Evolutionary conservation across 192 early-diverging fungal species (phyloP).

Genomic region (Coemansia umbellata): DNA sequence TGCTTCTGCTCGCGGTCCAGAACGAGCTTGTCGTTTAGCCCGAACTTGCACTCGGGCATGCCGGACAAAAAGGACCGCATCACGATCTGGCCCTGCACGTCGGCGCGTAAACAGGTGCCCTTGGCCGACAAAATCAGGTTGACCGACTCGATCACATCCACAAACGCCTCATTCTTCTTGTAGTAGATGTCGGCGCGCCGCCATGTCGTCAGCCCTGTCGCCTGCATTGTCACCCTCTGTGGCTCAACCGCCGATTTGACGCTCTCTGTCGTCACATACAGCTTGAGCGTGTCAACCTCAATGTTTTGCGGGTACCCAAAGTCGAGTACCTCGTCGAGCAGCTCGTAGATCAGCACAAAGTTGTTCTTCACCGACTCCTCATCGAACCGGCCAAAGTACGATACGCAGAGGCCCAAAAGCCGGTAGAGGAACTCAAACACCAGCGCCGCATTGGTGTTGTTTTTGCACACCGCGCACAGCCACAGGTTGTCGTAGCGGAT

Average conservation of each 20-base stretch:
- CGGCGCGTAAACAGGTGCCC: conserved; percentile 82
- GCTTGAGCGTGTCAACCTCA: conserved; percentile 76
- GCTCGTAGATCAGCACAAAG: conserved; percentile 84
- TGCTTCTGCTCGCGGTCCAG: conserved; percentile 67
- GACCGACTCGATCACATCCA: conserved; percentile 98
- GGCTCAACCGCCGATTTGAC: conserved; percentile 69
- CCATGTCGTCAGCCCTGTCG: conserved; percentile 93
- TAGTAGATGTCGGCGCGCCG: conserved; percentile 90
- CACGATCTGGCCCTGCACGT: conserved; percentile 85
- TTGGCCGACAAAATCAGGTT: conserved; percentile 88
- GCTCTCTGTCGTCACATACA: conserved; percentile 84
- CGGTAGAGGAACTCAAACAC: conserved; percentile 80
- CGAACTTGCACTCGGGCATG: conserved; percentile 97
- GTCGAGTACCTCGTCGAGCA: conserved; percentile 82
- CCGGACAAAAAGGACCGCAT: conserved; percentile 96
- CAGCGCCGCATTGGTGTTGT: conserved; percentile 76
- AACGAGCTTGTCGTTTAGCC: conserved; percentile 92
- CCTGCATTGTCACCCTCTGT: conserved; percentile 89
- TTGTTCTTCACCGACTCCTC: conserved; percentile 82
- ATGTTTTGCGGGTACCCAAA: conserved; percentile 87
- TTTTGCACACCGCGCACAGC: conserved; percentile 75
- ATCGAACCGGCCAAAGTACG: conserved; percentile 80
- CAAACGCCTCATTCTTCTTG: conserved; percentile 97
- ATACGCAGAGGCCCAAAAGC: conserved; percentile 64
- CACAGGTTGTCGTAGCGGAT: conserved; percentile 96